These are phyloP conservation scores for Fusarium devonianum DNA, from an alignment of 2,329 filamentous ascomycete genomes.

Conservation along the genomic window DNA sequence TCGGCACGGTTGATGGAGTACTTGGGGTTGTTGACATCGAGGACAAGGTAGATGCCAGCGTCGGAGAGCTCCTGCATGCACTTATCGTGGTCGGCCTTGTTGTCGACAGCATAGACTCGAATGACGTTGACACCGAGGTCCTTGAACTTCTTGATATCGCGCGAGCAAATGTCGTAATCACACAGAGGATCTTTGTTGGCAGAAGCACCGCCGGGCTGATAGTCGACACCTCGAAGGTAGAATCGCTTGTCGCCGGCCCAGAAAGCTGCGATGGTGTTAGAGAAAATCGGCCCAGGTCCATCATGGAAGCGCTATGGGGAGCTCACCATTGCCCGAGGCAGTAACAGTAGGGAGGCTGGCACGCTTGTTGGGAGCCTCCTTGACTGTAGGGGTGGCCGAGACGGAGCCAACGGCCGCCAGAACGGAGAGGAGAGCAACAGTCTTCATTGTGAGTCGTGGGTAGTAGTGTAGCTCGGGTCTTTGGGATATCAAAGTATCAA, in stretches of 20 bases:
- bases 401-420: conserved; percentile 56
- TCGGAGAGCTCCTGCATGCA: conserved; percentile 85
- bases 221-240: conserved; percentile 68
- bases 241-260: conserved; percentile 61
- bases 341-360: conserved; percentile 58
- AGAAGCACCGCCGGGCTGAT: conserved; percentile 68
- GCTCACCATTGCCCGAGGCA: conserved; percentile 64
- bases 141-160: conserved; percentile 83
- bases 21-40: conserved; percentile 88
- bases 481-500: conserved; percentile 18
- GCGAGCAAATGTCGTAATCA: conserved; percentile 72
- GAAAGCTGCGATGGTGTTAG: conserved; percentile 55
- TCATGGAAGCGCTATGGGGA: not conserved
- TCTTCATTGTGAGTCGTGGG: conserved; percentile 55
- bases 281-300: not conserved
- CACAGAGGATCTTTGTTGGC: conserved; percentile 75
- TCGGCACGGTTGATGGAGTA: conserved; percentile 85
- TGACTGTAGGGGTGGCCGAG: conserved; percentile 60
- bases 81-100: conserved; percentile 78
- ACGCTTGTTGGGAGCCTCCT: conserved; percentile 58
- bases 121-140: conserved; percentile 89
- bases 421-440: conserved; percentile 54
- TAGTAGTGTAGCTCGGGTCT: conserved; percentile 12
- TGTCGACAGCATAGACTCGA: conserved; percentile 93
- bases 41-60: conserved; percentile 89